Evolutionary conservation across 2,329 filamentous ascomycete genomes (phyloP), one percentile per base, ranked within the genome.

Genomic region (Ophiosphaerella narmari): DNA sequence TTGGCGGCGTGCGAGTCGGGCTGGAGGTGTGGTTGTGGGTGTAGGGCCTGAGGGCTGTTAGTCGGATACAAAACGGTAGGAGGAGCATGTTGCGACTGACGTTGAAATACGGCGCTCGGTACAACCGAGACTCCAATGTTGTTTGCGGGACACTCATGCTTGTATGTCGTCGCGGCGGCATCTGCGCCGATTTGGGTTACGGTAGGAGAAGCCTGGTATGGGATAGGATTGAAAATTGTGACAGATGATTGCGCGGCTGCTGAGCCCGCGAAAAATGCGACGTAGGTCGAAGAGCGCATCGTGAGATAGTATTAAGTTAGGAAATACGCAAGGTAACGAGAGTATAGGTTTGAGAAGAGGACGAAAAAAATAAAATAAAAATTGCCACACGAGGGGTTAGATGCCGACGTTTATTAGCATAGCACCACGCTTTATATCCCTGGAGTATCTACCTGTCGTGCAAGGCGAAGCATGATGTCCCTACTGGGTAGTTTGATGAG

Each of bases 171-270:
- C 3, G 62, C 57, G 24, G 45, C 57, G 13, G 55, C 43, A 39
- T 63, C 59, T 1, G 63, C 54, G 39, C 62, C 60, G 13, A 62
- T 48, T 14, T 57, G 39, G 5, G 60, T 66, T 29, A 66, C 48
- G 2, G 60, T 60, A n/a, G 26, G 26, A 29, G 26, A 29, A 29
- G 26, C 44, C 29, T 49, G 43, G 14, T 31, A 38, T 36, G 48
- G 40, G 32, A 52, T 44, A 3, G 55, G 33, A 24, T 63, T 61
- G 36, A 66, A n/a, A 7, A 67, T 37, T 8, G 56, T 48, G 1
- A 53, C 61, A 14, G 56, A 54, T 11, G 57, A 52, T 39, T 65
- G 60, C 24, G 62, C 62, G 6, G 55, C 41, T 31, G 39, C 59
- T 31, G 59, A 53, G 39, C 50, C 55, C n/a, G 59, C 54, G 13